Conservation (phyloP, 202 grass and related monocot genomes). For the Carex arenaria region DNA sequence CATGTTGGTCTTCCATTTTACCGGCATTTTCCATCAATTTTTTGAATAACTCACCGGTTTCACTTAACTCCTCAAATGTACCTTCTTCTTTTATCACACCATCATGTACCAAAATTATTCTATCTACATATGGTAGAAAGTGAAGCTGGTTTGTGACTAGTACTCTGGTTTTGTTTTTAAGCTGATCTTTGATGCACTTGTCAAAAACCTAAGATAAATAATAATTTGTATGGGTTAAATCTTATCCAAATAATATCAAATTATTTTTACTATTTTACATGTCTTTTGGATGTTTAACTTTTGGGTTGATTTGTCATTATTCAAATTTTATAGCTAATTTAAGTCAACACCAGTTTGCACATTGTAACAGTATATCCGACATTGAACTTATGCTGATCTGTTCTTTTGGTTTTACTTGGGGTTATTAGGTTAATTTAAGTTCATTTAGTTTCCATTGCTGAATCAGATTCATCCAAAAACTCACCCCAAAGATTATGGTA, state of each 20-base stretch:
- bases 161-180: slow-evolving; percentile 85
- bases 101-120: slow-evolving; percentile 90
- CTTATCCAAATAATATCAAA: not conserved
- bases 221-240: not conserved
- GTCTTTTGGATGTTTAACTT: not conserved
- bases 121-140: slow-evolving; percentile 92
- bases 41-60: slow-evolving; percentile 70
- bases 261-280: not conserved
- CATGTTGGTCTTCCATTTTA: slow-evolving; percentile 91
- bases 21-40: slow-evolving; percentile 99
- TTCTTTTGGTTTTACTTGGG: not conserved
- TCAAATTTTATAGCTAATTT: not conserved
- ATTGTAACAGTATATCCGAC: not conserved
- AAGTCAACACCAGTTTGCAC: not conserved
- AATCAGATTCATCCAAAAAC: not conserved
- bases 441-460: not conserved
- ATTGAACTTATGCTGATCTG: too few relatives aligned
- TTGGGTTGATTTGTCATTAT: not conserved
- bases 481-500: not conserved
- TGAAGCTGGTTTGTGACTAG: slow-evolving; percentile 98
- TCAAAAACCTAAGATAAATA: slow-evolving; percentile 72
- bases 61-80: slow-evolving; percentile 93
- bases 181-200: slow-evolving; percentile 93
- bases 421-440: not conserved
- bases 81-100: slow-evolving; percentile 92